Evolutionary conservation across 2,329 filamentous ascomycete species (phyloP).

Genomic region (Aspergillus ochraceoroseus): DNA sequence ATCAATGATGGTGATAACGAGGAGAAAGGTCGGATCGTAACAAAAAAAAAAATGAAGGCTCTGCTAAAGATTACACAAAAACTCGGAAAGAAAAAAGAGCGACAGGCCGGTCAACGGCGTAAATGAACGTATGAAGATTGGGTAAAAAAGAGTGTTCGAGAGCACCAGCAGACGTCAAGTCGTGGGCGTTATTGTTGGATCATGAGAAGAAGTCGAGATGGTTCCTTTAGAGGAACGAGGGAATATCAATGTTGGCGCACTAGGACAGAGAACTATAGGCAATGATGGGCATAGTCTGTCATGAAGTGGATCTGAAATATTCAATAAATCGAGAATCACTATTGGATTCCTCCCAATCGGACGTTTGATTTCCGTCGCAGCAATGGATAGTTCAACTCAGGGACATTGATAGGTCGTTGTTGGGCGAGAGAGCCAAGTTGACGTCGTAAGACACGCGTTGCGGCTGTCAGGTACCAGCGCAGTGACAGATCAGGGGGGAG

Average conservation of each 20-base stretch:
- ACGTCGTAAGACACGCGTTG: constrained; percentile 20
- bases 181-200: constrained; percentile 30
- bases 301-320: constrained; percentile 13
- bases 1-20: constrained; percentile 1
- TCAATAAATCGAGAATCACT: constrained; percentile 13
- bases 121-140: constrained; percentile 17
- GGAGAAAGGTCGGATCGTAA: constrained; percentile 8
- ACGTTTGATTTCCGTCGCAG: constrained; percentile 10
- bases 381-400: constrained; percentile 11
- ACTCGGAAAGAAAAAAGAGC: constrained; percentile 19
- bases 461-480: constrained; percentile 18
- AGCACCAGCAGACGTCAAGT: constrained; percentile 36
- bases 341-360: constrained; percentile 14
- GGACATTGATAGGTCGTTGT: constrained; percentile 13
- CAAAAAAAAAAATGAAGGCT: constrained; percentile 7
- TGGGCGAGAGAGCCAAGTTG: constrained; percentile 9
- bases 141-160: constrained; percentile 26
- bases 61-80: constrained; percentile 3
- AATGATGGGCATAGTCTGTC: constrained; percentile 25
- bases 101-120: constrained; percentile 32
- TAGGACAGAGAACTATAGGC: constrained; percentile 12
- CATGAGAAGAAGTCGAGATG: constrained; percentile 22
- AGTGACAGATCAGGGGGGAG: constrained; percentile 16
- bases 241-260: constrained; percentile 16
- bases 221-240: constrained; percentile 21